Base-by-base conservation (phyloP, 371 early-diverging fungal genomes). In the Amoeboaphelidium occidentale region DNA sequence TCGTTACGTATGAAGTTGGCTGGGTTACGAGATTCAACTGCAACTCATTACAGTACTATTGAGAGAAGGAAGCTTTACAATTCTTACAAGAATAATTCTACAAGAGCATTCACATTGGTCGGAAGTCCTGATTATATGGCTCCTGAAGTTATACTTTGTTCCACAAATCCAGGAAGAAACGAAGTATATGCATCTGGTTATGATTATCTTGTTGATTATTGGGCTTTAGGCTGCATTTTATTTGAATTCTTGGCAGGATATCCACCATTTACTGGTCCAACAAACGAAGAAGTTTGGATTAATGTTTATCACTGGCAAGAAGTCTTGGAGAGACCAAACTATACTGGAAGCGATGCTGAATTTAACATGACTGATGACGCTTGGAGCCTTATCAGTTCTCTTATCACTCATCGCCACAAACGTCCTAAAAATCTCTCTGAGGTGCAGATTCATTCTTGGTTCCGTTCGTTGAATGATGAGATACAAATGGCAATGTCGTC, bases 171-270 rank as follows among this genome's bases (percentile, higher is more conserved):
- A 27, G 53, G 54, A 42, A 53, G 58, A 52, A 54, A 50, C 41
- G 49, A 57, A 23, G 51, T 26, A 21, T 52, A 56, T 45, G 53
- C 47, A 24, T 47, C 32, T 25, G 69, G 68, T 27, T 89, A 90
- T 57, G 83, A 76, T 52, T 70, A 72, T 27, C 63, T 63, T 1
- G 81, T 79, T 2, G 93, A 90, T 53, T 81, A 79, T 51, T 90
- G 91, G 91, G 70, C 79, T 23, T 58, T 89, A 27, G 91, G 91
- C 0, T 81, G 84, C 57, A 84, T 92, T 42, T 53, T 92, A 28
- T 90, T 83, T 68, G 91, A 92, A 65, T 75, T 74, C 51, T 63
- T 77, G 41, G 66, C 73, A 23, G 65, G 78, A 2, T 79, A 72
- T 57, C 77, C 83, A 41, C 83, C 84, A 4, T 84, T 83, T 61